Base-by-base conservation (phyloP, 2,329 filamentous ascomycete genomes). In the Trichoderma sp. region DNA sequence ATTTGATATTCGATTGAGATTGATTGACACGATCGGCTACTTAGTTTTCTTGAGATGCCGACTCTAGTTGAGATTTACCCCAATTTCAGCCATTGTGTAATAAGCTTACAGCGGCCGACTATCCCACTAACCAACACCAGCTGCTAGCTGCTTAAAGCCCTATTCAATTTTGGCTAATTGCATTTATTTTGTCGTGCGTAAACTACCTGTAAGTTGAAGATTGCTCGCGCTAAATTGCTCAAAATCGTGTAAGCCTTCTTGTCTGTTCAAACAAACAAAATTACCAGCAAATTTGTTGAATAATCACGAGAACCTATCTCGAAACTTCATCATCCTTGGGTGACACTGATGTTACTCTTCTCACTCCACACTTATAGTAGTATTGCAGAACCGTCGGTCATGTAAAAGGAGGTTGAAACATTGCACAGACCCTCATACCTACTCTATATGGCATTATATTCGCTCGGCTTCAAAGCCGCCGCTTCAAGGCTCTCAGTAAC, bases 401-500 rank as follows among this genome's bases (percentile, higher is more conserved):
- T 38, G 67, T 29, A 71, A 60, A 60, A 71, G 67, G 67, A 71
- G 67, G 50, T 60, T 41, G 33, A 60, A 29, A 29, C 33, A 27
- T 33, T 45, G 41, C 24, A 31, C 38, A 31, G 27, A n/a, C 24
- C 67, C 67, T 33, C 60, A 12, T 35, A 56, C 24, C 87, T 0
- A 82, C 83, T 4, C 81, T 77, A 67, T 81, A 81, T 2, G 84
- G 83, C 41, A 82, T 81, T 21, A 85, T 81, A 72, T 85, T 85
- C 0, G 79, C 83, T 79, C 83, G 87, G 50, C 77, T 82, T 77
- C 90, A 89, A 0, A 85, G 81, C 0, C 86, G 85, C 3, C 85
- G 84, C 1, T 84, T 82, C 4, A 86, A 0, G 86, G 50, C 50
- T 56, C 50, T 56, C n/a, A 35, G 9, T 85, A 0, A 86, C 87